phyloP scores from a whole-genome alignment of 2,329 filamentous ascomycete genomes.

The Scytalidium sp. region DNA sequence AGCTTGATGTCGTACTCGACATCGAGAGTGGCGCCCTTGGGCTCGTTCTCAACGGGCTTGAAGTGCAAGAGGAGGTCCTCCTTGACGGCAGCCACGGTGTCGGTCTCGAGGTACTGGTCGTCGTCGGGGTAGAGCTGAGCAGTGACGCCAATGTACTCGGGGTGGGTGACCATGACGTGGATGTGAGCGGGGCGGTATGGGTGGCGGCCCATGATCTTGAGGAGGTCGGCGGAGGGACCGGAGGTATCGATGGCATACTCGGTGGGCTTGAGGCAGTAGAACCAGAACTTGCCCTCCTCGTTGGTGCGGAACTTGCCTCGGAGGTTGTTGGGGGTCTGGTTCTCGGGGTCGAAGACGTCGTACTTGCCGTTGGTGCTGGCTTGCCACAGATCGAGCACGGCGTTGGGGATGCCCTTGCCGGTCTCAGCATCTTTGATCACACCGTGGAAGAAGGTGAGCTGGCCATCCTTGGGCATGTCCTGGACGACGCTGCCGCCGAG shows the following conservation, averaged over 20 bases:
- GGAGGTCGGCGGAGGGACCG: conserved; percentile 50
- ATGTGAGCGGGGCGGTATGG: conserved; percentile 55
- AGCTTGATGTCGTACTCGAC: conserved; percentile 26
- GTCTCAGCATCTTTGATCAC: conserved; percentile 62
- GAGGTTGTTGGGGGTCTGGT: conserved; percentile 70
- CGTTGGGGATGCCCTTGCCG: conserved; percentile 61
- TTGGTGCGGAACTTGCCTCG: conserved; percentile 73
- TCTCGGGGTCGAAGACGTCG: conserved; percentile 71
- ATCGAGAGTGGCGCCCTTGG: conserved; percentile 21
- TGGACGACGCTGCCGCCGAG: conserved; percentile 66
- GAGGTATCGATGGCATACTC: conserved; percentile 69
- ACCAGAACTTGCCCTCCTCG: conserved; percentile 66
- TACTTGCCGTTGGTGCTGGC: conserved; percentile 73
- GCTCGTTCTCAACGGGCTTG: conserved; percentile 35
- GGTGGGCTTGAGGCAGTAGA: conserved; percentile 74
- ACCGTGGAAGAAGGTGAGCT: conserved; percentile 67
- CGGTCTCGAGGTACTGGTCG: conserved; percentile 56
- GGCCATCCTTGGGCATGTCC: conserved; percentile 54
- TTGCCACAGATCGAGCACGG: conserved; percentile 78
- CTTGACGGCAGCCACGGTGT: conserved; percentile 49
- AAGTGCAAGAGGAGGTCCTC: conserved; percentile 46
- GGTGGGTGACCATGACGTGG: conserved; percentile 53
- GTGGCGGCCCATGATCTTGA: conserved; percentile 50
- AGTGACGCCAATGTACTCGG: conserved; percentile 66
- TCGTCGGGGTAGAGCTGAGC: conserved; percentile 72